phyloP scores from a whole-genome alignment of 1,284 basidiomycete genomes.

The Hymenochaete sp. region DNA sequence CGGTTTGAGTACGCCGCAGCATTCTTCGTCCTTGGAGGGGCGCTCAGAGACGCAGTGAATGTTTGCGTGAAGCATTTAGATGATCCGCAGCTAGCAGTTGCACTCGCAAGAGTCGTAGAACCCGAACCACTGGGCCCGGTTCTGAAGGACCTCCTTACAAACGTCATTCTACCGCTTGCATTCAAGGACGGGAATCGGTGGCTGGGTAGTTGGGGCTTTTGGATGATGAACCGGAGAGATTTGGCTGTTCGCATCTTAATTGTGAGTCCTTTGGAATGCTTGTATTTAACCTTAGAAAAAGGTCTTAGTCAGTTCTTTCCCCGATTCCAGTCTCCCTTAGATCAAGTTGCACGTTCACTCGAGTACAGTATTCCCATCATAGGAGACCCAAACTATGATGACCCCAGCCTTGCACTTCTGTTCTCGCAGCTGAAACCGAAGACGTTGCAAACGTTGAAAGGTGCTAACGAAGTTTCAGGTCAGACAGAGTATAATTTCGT shows the following conservation, averaged over 20 bases:
- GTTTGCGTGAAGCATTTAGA: conserved; percentile 83
- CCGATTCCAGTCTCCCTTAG: conserved; percentile 58
- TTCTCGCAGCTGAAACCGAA: conserved; percentile 86
- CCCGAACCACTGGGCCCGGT: conserved; percentile 76
- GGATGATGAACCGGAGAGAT: conserved; percentile 80
- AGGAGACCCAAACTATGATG: conserved; percentile 84
- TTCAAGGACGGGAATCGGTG: conserved; percentile 85
- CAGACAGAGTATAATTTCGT: conserved; percentile 89
- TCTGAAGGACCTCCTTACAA: conserved; percentile 59
- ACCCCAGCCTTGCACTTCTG: conserved; percentile 81
- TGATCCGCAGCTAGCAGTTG: conserved; percentile 87
- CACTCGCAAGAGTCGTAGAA: conserved; percentile 79
- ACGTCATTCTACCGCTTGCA: conserved; percentile 74
- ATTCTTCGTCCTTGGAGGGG: conserved; percentile 90
- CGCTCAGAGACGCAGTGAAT: conserved; percentile 84
- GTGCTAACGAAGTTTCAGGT: conserved; percentile 82
- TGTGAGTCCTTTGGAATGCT: conserved; percentile 36
- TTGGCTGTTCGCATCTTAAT: conserved; percentile 78
- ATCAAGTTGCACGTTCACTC: conserved; percentile 53
- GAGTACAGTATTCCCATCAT: conserved; percentile 52
- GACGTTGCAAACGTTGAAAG: conserved; percentile 86
- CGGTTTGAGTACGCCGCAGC: conserved; percentile 96
- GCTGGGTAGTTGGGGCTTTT: conserved; percentile 97
- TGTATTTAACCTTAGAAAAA: not conserved
- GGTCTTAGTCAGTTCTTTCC: not conserved